phyloP scores from a whole-genome alignment of 352 stramenopile species.

The Globisporangium recalcitrans region DNA sequence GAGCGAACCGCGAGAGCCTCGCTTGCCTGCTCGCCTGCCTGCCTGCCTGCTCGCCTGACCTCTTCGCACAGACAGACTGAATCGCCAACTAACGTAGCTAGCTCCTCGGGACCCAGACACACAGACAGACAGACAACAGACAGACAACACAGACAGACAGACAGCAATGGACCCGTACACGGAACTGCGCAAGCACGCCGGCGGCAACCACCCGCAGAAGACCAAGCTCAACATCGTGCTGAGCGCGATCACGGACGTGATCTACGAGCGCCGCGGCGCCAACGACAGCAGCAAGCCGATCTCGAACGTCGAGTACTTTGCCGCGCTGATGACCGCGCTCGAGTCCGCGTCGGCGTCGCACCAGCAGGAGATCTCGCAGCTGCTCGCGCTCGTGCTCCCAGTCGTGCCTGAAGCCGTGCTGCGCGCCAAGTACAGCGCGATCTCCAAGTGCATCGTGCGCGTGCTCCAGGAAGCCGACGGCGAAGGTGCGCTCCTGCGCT shows the following conservation, averaged over 20 bases:
- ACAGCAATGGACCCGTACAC: conserved; percentile 65
- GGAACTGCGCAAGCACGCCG: conserved; percentile 76
- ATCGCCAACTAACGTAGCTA: neutral
- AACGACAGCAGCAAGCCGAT: conserved; percentile 28
- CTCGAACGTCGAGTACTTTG: conserved; percentile 85
- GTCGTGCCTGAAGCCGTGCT: conserved; percentile 68
- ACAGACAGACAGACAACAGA: neutral
- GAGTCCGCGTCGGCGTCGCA: conserved; percentile 68
- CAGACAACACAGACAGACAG: neutral
- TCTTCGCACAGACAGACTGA: neutral
- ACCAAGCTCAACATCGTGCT: conserved; percentile 84
- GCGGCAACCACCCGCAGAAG: conserved; percentile 74
- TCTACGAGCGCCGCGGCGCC: conserved; percentile 57
- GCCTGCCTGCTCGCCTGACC: neutral
- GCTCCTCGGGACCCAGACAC: neutral
- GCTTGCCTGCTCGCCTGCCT: neutral
- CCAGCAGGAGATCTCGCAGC: conserved; percentile 68
- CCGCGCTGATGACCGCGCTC: conserved; percentile 82
- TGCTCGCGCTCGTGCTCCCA: conserved; percentile 74
- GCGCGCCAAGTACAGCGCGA: conserved; percentile 70
- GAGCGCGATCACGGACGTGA: conserved; percentile 76
- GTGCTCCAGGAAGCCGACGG: conserved; percentile 66
- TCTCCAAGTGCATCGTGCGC: conserved; percentile 62
- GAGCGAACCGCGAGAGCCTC: neutral
- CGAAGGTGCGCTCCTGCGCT: conserved; percentile 58